Base-by-base conservation (phyloP, 2,329 filamentous ascomycete species). In the Pyrenophora tritici-repentis region DNA sequence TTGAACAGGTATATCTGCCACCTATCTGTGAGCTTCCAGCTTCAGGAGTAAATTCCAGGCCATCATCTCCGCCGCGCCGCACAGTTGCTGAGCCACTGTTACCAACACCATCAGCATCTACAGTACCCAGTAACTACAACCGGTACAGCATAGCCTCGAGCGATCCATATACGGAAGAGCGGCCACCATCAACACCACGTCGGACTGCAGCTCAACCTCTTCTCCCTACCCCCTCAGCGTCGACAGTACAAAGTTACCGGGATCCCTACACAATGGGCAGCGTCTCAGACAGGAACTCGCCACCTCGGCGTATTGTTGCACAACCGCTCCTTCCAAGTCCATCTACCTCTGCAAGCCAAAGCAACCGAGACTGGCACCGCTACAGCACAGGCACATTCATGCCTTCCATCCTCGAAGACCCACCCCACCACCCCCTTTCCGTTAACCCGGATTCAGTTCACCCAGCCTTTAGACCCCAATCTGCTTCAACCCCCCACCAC, bases 401-500 rank as follows among this genome's bases (percentile, higher is more conserved):
- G 66, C 63, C 68, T 3, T 59, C 74, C 1, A 75, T 70, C 13
- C 59, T 62, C 18, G 63, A 68, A 40, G 56, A 67, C 41, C 65
- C 68, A 6, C 56, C 53, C 16, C 55, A 62, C 50, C 53, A 52
- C 14, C 50, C 45, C 16, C 45, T 54, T 3, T 42, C 51, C 31
- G 47, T 9, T 42, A n/a, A 14, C 14, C 39, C 43, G 13, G 42
- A 40, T 12, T 46, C 55, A n/a, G 32, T 54, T 5, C 66, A 67
- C 38, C 65, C 65, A 2, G 55, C 59, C 3, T 64, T 66, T 50
- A 32, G 45, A 24, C 50, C 53, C 24, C 50, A 48, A 18, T 41
- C 51, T 31, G 44, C 40, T 26, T 44, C 48, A 22, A 13, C 20
- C 10, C 47, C 31, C 17, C 46, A 47, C 17, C 46, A 47, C 14